These are phyloP conservation scores for Earliella scabrosa DNA, from an alignment of 1,284 basidiomycete genomes.

Conservation along the genomic window DNA sequence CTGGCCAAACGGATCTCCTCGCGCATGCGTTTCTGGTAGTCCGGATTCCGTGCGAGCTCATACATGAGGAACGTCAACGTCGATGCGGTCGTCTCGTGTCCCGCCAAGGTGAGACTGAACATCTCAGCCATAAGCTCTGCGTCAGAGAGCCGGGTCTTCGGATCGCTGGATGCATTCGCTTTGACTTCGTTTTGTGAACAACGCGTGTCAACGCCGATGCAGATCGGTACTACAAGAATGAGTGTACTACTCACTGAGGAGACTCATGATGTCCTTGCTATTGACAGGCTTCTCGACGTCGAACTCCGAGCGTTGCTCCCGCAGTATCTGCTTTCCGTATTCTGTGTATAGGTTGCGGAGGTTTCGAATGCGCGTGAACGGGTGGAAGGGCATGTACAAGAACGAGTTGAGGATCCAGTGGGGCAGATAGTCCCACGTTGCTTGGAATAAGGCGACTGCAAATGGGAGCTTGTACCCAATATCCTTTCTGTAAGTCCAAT, in stretches of 20 bases:
- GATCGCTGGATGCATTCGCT: conserved; percentile 53
- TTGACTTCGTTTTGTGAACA: conserved; percentile 43
- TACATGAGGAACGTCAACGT: conserved; percentile 33
- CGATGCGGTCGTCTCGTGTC: conserved; percentile 30
- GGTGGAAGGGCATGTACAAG: conserved; percentile 30
- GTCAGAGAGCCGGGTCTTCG: conserved; percentile 47
- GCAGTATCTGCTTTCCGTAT: conserved; percentile 27
- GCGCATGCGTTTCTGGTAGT: conserved; percentile 31
- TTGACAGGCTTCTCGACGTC: conserved; percentile 10
- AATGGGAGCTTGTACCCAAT: conserved; percentile 25
- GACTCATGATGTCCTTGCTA: conserved; percentile 42
- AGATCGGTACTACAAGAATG: neutral
- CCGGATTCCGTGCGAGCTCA: conserved; percentile 33
- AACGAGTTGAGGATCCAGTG: conserved; percentile 24
- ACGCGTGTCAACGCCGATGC: too few relatives aligned
- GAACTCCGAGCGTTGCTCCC: conserved; percentile 4
- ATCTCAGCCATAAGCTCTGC: conserved; percentile 55
- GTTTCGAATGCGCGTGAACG: conserved; percentile 29
- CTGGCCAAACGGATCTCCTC: conserved; percentile 32
- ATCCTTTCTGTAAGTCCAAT: too few relatives aligned
- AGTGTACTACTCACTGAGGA: conserved; percentile 42
- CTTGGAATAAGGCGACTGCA: conserved; percentile 24
- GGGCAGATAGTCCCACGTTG: conserved; percentile 32
- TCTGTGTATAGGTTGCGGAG: conserved; percentile 24
- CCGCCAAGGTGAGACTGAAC: conserved; percentile 39